Evolutionary conservation across 805 yeast species (phyloP), one percentile per base, ranked within the genome.

Genomic region (Starmerella apicola): DNA sequence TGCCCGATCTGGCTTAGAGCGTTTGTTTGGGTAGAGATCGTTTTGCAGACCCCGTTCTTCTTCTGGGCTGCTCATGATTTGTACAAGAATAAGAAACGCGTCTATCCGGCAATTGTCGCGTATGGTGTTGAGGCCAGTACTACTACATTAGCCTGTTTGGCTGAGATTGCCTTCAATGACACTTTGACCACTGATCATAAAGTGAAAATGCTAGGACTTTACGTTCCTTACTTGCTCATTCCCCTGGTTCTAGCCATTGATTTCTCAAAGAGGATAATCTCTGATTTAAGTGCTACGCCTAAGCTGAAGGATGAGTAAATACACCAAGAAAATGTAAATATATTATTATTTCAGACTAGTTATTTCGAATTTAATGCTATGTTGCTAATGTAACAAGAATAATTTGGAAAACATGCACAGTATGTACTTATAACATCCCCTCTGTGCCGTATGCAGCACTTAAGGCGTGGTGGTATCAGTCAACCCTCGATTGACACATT

Each of bases 51-150:
- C 37, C 98, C 98, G 1, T 64, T 81, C 22, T 91, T 91, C 58
- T 46, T 61, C 12, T 74, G 69, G 10, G 65, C 67, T 0, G 52
- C 56, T 3, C 50, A 47, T 32, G 53, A 55, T 27, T 48, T 70
- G 24, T 41, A 44, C 37, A 49, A 51, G 24, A 61, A 66, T 59
- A 58, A 47, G 20, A 45, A 34, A 24, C 50, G 52, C 16, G 53
- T 64, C 15, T 67, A 66, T 41, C 58, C 62, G 19, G 66, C 65
- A 54, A 57, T 78, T 48, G 61, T 73, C 12, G 52, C 77, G 5
- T 88, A 91, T 58, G 95, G 88, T 3, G 70, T 81, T 51, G 84
- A 83, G 53, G 97, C 96, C 0, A 63, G 78, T 3, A 63, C 80
- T 37, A 84, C 95, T 4, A 84, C 95, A 0, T 57, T 76, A 27